Evolutionary conservation across 2,329 filamentous ascomycete genomes (phyloP).

Genomic region (Zymoseptoria tritici): DNA sequence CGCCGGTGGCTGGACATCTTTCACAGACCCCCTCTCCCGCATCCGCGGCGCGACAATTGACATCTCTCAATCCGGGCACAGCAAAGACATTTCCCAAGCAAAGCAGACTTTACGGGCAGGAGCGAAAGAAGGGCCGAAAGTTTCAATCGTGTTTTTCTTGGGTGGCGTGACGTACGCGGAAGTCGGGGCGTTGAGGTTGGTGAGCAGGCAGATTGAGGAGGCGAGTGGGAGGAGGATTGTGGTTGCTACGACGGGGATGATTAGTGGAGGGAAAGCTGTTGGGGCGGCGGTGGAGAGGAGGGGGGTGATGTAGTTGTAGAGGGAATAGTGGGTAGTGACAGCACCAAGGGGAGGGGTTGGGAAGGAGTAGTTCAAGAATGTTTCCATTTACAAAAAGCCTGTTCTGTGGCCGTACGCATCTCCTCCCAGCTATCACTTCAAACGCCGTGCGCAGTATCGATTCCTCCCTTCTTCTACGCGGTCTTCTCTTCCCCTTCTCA

Average conservation of each 20-base stretch:
- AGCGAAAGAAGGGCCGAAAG: conserved; percentile 55
- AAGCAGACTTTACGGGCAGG: conserved; percentile 68
- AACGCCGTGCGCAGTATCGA: no score
- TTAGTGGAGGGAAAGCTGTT: conserved; percentile 86
- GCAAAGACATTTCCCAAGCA: conserved; percentile 76
- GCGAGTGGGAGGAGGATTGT: conserved; percentile 67
- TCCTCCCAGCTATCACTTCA: no score
- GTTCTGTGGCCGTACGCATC: no score
- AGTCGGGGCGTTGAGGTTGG: conserved; percentile 85
- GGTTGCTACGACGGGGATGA: conserved; percentile 85
- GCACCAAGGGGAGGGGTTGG: no score
- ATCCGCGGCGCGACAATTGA: conserved; percentile 85
- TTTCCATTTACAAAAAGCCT: no score
- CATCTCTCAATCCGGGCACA: conserved; percentile 82
- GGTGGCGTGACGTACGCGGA: conserved; percentile 97
- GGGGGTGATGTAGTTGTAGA: conserved; percentile 20
- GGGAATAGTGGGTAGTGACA: neutral
- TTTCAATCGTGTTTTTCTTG: conserved; percentile 90
- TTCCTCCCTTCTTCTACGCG: no score
- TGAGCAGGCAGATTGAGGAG: conserved; percentile 65
- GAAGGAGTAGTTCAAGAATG: no score
- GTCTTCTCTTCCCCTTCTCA: neutral
- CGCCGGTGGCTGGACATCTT: conserved; percentile 84
- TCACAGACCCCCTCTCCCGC: conserved; percentile 85
- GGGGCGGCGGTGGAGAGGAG: conserved; percentile 46